Base-by-base conservation (phyloP, 2,329 filamentous ascomycete genomes). In the Colletotrichum eleusines region DNA sequence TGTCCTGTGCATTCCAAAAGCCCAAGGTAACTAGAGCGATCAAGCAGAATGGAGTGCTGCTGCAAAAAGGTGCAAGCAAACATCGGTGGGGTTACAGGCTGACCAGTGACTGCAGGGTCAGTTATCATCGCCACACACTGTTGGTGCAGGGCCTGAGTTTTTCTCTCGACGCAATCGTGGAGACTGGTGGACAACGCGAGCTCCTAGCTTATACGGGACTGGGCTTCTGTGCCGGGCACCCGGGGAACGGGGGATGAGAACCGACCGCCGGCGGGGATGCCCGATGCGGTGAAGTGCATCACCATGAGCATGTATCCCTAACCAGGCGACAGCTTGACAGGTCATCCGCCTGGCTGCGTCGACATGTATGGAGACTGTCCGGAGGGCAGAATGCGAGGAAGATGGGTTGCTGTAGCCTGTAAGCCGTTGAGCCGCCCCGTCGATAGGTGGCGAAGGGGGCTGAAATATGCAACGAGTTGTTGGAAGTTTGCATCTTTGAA, bases 231-330 rank as follows among this genome's bases (percentile, higher is more conserved):
- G 11, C 64, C n/a, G n/a, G n/a, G n/a, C n/a, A n/a, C n/a, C n/a
- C n/a, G 68, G 64, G 68, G 68, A 63, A 68, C 68, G 26, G 46
- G 58, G 68, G 53, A 48, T n/a, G 18, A 58, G 1, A 16, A 44
- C 64, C 53, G 58, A 51, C 58, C 50, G 53, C 20, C 44, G n/a
- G 38, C 35, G 58, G 51, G 58, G 35, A 48, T 63, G 35, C 51
- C 58, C 2, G 50, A 68, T 59, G 28, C 16, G 31, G 64, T 28
- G 64, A 63, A 40, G 53, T 42, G 63, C 64, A 59, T 58, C 11
- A 16, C 26, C 38, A 28, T 46, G 35, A 31, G 44, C 9, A 26
- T 8, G 23, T 14, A 64, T 50, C 50, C n/a, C 33, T 55, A 46
- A 20, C 6, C 14, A 55, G 33, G 11, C 57, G 48, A 50, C n/a